Percentiles rank a stretch among this genome's conserved stretches.
phyloP scores from a whole-genome alignment of 2,329 filamentous ascomycete genomes.

The Trichoderma atrobrunneum region DNA sequence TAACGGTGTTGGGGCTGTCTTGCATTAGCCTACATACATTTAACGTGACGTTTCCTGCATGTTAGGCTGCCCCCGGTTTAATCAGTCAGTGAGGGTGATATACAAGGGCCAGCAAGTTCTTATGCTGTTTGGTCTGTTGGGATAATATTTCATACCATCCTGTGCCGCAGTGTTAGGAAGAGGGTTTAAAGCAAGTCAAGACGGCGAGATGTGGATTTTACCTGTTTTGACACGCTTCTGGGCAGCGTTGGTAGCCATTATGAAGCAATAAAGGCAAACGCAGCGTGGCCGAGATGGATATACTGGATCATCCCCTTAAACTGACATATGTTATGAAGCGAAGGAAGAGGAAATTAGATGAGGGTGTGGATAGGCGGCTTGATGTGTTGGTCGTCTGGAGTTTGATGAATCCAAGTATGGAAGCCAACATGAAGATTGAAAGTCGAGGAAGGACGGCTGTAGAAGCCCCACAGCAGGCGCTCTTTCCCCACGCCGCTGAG shows the following conservation, averaged over 20 bases:
- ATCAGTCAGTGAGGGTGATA: background rate
- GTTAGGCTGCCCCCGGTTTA: background rate
- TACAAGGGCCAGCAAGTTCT: background rate
- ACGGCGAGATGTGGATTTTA: background rate
- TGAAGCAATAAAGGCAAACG: background rate
- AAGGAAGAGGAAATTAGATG: background rate
- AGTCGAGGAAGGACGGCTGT: background rate
- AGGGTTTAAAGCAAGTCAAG: background rate
- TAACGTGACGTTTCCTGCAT: constrained; percentile 11
- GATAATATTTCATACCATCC: background rate
- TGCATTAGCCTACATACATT: constrained; percentile 10
- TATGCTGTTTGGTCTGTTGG: background rate
- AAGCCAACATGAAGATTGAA: background rate
- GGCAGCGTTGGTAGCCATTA: background rate
- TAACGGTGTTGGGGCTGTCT: background rate
- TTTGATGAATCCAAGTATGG: background rate
- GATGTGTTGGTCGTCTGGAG: background rate
- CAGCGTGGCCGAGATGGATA: background rate
- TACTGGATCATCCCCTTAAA: background rate
- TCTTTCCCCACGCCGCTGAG: background rate
- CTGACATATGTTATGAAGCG: background rate
- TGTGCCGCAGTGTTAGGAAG: background rate
- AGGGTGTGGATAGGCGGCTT: background rate
- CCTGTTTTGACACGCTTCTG: constrained; percentile 8
- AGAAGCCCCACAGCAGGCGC: constrained; percentile 6